Evolutionary conservation across 345 rosid genomes (phyloP).

Genomic region (Syzygium jambos): DNA sequence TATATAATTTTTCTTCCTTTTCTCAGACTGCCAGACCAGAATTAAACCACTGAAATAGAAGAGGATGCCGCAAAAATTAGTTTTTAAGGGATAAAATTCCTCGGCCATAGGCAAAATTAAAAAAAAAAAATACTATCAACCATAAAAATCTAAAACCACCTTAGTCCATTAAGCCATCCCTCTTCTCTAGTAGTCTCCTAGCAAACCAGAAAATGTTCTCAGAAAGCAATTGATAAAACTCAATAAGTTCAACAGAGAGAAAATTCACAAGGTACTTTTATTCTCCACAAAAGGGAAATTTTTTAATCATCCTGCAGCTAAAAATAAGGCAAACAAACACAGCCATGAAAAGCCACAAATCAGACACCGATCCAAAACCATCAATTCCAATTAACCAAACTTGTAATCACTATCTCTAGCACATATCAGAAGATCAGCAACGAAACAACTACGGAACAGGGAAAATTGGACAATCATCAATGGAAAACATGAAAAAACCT

Average conservation of each 20-base stretch:
- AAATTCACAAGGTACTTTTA: not conserved
- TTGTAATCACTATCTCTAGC: not conserved
- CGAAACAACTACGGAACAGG: not conserved
- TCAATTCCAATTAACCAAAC: not conserved
- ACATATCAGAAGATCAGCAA: not conserved
- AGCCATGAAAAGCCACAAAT: not conserved
- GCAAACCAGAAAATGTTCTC: not conserved
- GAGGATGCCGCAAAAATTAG: not conserved
- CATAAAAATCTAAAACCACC: not conserved
- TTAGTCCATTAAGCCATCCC: not conserved
- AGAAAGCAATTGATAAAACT: not conserved
- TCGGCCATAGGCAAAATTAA: not conserved
- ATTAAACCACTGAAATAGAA: not conserved
- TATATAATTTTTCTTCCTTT: not conserved
- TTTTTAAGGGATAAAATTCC: not conserved
- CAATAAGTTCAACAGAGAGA: not conserved
- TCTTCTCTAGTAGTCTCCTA: not conserved
- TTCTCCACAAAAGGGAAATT: not conserved
- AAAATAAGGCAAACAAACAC: not conserved
- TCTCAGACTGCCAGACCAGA: not conserved
- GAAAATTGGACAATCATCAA: not conserved
- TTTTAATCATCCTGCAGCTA: not conserved
- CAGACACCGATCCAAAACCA: not conserved
- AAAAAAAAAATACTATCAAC: not conserved
- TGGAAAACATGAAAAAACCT: not conserved